Conservation (phyloP, 805 yeast genomes). For the Metschnikowia gelsemii region DNA sequence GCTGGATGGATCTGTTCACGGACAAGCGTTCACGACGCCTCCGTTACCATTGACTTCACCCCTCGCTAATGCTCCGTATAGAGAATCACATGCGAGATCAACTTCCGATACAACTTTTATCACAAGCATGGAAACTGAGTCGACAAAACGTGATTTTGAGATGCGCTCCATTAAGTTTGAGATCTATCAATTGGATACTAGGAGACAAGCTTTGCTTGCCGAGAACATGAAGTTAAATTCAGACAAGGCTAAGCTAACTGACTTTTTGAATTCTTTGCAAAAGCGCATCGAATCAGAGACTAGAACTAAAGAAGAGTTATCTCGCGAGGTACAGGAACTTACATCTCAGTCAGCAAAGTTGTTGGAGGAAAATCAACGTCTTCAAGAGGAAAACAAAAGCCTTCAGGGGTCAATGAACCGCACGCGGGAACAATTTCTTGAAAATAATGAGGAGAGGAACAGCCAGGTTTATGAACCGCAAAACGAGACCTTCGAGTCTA, state of each 20-base stretch:
- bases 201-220: constrained; percentile 24
- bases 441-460: neutral
- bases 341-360: constrained; percentile 47
- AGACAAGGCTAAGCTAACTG: constrained; percentile 34
- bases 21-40: constrained; percentile 44
- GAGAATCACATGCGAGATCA: constrained; percentile 39
- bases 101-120: constrained; percentile 43
- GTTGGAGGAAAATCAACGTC: constrained; percentile 21
- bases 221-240: constrained; percentile 28
- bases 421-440: neutral
- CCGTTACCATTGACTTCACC: constrained; percentile 41
- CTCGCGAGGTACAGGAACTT: constrained; percentile 53
- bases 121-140: constrained; percentile 20
- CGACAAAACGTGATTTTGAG: constrained; percentile 35
- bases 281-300: constrained; percentile 42
- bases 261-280: constrained; percentile 39
- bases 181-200: constrained; percentile 34
- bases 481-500: constrained; percentile 11
- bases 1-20: constrained; percentile 38
- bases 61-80: constrained; percentile 14
- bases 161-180: constrained; percentile 40
- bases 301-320: constrained; percentile 42
- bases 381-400: constrained; percentile 5
- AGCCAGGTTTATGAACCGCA: constrained; percentile 12
- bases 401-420: constrained; percentile 5